phyloP scores from a whole-genome alignment of 2,329 filamentous ascomycete species.

The Westerdykella ornata region DNA sequence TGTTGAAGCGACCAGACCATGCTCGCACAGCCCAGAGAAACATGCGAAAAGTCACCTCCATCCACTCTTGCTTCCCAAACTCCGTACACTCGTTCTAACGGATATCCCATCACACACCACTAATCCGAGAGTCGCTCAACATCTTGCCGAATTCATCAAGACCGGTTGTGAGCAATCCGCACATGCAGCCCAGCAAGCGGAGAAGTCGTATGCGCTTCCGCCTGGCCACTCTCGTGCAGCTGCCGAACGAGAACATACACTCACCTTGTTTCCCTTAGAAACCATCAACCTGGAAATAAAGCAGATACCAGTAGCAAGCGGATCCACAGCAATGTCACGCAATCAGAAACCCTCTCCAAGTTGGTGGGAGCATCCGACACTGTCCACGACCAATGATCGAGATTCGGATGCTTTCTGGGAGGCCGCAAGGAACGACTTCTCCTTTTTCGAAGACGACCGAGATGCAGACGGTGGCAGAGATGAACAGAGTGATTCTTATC shows the following conservation, averaged over 20 bases:
- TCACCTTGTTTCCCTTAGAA: constrained; percentile 49
- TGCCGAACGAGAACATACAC: constrained; percentile 45
- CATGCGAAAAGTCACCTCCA: constrained; percentile 36
- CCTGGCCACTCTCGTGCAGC: constrained; percentile 48
- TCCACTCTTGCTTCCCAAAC: constrained; percentile 49
- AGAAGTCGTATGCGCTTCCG: constrained; percentile 53
- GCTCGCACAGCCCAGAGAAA: too few species aligned
- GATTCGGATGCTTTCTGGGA: constrained; percentile 56
- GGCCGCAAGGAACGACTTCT: constrained; percentile 54
- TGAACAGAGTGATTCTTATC: constrained; percentile 2
- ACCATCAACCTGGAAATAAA: constrained; percentile 50
- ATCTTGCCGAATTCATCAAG: constrained; percentile 50
- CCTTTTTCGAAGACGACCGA: constrained; percentile 55
- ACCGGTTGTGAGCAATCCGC: constrained; percentile 51
- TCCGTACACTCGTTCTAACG: constrained; percentile 52
- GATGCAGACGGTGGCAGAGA: constrained; percentile 28
- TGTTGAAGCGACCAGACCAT: too few species aligned
- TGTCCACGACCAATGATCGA: constrained; percentile 53
- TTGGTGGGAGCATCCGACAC: constrained; percentile 42
- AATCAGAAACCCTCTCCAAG: constrained; percentile 38
- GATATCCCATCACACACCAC: constrained; percentile 47
- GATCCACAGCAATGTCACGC: too few species aligned
- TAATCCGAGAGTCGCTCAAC: constrained; percentile 33
- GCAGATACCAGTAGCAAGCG: constrained; percentile 14
- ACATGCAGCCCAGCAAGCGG: constrained; percentile 48